Percentiles rank a stretch among this genome's conserved stretches.
phyloP scores from a whole-genome alignment of 495 filamentous ascomycete species.

The Aspergillus leporis region DNA sequence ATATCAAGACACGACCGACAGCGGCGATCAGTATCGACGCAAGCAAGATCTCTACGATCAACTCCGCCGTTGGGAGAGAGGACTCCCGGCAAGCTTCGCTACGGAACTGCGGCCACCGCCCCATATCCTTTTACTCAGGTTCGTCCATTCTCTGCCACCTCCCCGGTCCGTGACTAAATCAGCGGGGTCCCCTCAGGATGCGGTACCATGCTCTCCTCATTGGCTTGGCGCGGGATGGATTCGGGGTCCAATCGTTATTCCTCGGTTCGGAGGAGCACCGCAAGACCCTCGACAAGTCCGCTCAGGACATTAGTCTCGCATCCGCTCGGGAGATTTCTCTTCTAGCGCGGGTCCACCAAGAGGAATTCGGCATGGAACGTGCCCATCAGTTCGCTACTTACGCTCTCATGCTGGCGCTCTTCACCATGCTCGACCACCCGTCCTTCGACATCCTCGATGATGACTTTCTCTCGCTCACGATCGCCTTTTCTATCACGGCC shows the following conservation, averaged over 20 bases:
- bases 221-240: constrained; percentile 27
- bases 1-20: not conserved
- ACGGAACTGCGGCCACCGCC: constrained; percentile 21
- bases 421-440: constrained; percentile 27
- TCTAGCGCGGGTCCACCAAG: constrained; percentile 19
- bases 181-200: constrained; percentile 20
- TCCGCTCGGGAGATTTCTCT: constrained; percentile 27
- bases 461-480: constrained; percentile 29
- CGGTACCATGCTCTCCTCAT: constrained; percentile 34
- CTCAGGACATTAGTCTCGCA: constrained; percentile 16
- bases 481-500: constrained; percentile 26
- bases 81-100: constrained; percentile 20
- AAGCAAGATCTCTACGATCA: constrained; percentile 25
- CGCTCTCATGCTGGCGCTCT: constrained; percentile 33
- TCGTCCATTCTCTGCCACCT: not conserved
- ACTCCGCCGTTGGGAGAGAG: constrained; percentile 25
- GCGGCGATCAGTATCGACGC: constrained; percentile 2
- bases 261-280: not conserved
- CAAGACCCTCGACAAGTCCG: not conserved
- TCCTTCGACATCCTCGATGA: constrained; percentile 29
- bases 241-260: constrained; percentile 12
- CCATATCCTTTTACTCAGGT: constrained; percentile 34
- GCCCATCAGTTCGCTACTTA: constrained; percentile 36
- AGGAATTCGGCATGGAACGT: constrained; percentile 29
- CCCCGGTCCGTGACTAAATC: not conserved